Evolutionary conservation across 2,329 filamentous ascomycete species (phyloP).

Genomic region (Sarocladium kiliense): DNA sequence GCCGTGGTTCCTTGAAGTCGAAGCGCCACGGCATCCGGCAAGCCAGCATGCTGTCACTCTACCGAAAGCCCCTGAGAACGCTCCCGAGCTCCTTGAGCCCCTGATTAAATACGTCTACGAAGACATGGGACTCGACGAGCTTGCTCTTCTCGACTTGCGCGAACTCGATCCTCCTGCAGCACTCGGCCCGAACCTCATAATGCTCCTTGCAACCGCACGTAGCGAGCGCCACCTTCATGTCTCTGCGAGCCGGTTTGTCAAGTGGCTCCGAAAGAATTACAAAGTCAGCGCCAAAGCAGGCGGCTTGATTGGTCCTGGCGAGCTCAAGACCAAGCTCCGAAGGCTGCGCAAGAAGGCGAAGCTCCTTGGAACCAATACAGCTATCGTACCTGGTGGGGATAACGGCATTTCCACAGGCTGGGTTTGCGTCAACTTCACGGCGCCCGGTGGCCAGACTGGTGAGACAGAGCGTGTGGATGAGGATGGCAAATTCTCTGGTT

Average conservation of each 20-base stretch:
- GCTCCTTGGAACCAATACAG: constrained; percentile 67
- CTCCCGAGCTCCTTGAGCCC: constrained; percentile 66
- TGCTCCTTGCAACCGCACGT: constrained; percentile 87
- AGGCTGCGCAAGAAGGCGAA: constrained; percentile 77
- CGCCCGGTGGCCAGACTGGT: constrained; percentile 40
- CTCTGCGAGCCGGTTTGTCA: constrained; percentile 80
- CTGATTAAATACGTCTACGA: constrained; percentile 76
- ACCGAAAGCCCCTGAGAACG: constrained; percentile 55
- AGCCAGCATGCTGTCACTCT: constrained; percentile 42
- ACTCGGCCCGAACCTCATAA: constrained; percentile 81
- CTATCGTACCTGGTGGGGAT: constrained; percentile 61
- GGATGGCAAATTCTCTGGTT: constrained; percentile 65
- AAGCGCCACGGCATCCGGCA: constrained; percentile 48
- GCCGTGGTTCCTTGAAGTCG: constrained; percentile 85
- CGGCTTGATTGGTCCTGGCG: constrained; percentile 82
- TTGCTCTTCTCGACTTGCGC: constrained; percentile 78
- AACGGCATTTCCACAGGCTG: constrained; percentile 90
- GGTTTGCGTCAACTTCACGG: constrained; percentile 89
- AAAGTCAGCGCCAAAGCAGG: constrained; percentile 75
- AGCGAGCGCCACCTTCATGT: constrained; percentile 92
- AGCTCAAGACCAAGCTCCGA: constrained; percentile 81
- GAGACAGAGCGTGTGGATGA: constrained; percentile 44
- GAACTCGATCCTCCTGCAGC: constrained; percentile 80
- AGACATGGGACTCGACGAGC: constrained; percentile 79
- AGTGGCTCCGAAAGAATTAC: constrained; percentile 73